Evolutionary conservation across 371 early-diverging fungal species (phyloP).

Genomic region (Mortierella sp.): DNA sequence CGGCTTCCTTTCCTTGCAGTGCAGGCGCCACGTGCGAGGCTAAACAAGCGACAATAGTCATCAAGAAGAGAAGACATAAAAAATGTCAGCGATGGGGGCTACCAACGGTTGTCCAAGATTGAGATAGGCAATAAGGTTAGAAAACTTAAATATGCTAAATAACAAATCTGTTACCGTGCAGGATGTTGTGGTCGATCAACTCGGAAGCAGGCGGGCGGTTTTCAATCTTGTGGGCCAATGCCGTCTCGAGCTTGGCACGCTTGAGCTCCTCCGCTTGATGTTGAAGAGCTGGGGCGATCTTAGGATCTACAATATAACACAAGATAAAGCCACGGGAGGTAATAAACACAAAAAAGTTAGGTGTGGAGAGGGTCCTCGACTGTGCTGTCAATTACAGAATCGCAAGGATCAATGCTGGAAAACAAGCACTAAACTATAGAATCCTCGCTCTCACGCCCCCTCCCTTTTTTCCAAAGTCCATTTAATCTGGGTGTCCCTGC

Average conservation of each 20-base stretch:
- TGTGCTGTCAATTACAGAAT: too few species aligned
- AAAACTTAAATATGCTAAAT: too few species aligned
- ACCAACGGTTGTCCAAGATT: too few species aligned
- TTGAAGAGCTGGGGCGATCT: conserved; percentile 75
- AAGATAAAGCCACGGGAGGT: too few species aligned
- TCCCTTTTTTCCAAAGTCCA: conserved; percentile 1
- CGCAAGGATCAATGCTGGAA: background rate
- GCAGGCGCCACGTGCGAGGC: conserved; percentile 66
- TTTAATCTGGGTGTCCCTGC: background rate
- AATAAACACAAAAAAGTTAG: too few species aligned
- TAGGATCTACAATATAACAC: conserved; percentile 60
- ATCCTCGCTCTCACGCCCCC: conserved; percentile 20
- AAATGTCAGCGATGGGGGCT: too few species aligned
- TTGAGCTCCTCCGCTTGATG: conserved; percentile 72
- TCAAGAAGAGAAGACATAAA: background rate
- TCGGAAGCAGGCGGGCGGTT: conserved; percentile 76
- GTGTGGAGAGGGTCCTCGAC: too few species aligned
- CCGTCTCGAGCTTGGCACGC: conserved; percentile 74
- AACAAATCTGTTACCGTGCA: conserved; percentile 69
- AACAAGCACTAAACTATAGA: background rate
- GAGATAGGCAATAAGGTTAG: too few species aligned
- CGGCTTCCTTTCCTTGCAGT: conserved; percentile 62
- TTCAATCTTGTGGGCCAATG: conserved; percentile 80
- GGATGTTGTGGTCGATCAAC: conserved; percentile 77
- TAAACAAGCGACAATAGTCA: conserved; percentile 13